Percentiles rank a stretch among this genome's conserved stretches.
phyloP scores from a whole-genome alignment of 108 stramenopile species.

The Conticribra weissflogii region DNA sequence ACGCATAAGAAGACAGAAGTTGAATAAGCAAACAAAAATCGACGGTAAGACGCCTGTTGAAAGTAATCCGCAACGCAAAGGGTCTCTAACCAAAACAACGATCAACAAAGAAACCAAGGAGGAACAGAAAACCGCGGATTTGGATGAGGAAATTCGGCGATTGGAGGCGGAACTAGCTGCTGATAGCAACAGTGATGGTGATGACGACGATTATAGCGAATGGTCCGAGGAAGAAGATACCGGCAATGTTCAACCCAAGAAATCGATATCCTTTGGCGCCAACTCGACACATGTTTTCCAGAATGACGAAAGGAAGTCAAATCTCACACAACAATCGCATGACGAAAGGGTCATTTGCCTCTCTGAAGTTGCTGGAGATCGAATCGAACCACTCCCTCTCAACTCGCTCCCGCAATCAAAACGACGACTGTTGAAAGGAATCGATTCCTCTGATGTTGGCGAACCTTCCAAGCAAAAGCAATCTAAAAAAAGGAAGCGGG shows the following conservation, averaged over 20 bases:
- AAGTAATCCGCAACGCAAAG: slow-evolving; percentile 10
- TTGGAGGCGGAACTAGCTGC: slow-evolving; percentile 77
- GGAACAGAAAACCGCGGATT: slow-evolving; percentile 43
- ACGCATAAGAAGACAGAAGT: slow-evolving; percentile 27
- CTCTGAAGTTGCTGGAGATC: slow-evolving; percentile 62
- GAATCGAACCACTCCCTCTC: slow-evolving; percentile 66
- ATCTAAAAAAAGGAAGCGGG: slow-evolving; percentile 26
- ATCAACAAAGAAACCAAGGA: background rate
- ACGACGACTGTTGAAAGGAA: slow-evolving; percentile 20
- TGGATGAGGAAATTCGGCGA: slow-evolving; percentile 81
- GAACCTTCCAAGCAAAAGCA: slow-evolving; percentile 28
- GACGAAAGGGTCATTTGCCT: slow-evolving; percentile 56
- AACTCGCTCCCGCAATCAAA: slow-evolving; percentile 50
- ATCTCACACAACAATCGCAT: slow-evolving; percentile 12
- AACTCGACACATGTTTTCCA: slow-evolving; percentile 13
- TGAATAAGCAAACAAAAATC: background rate
- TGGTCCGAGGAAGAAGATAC: slow-evolving; percentile 18
- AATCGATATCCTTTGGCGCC: slow-evolving; percentile 18
- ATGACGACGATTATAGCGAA: slow-evolving; percentile 11
- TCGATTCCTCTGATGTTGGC: slow-evolving; percentile 9
- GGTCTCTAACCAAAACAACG: background rate
- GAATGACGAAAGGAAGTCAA: background rate
- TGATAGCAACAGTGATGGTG: slow-evolving; percentile 19
- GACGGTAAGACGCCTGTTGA: background rate
- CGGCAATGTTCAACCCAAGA: slow-evolving; percentile 5